phyloP scores from a whole-genome alignment of 2,329 filamentous ascomycete species.

The Pleomassaria siparia region DNA sequence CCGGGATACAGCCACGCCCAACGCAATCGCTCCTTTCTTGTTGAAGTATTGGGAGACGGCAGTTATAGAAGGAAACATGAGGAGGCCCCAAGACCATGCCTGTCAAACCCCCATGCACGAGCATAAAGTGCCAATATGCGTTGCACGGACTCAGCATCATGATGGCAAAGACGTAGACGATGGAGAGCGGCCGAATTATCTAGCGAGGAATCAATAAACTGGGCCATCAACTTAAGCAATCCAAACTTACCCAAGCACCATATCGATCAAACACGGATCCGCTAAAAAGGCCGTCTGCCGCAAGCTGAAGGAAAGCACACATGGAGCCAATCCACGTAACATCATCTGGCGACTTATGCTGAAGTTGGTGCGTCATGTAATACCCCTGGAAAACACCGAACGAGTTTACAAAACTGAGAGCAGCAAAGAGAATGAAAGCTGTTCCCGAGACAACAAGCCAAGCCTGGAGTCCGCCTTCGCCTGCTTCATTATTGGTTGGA shows the following conservation, averaged over 20 bases:
- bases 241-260: conserved; percentile 40
- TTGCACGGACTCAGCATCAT: conserved; percentile 62
- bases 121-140: conserved; percentile 55
- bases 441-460: conserved; percentile 38
- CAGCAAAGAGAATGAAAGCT: conserved; percentile 34
- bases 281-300: conserved; percentile 57
- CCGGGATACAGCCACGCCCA: conserved; percentile 52
- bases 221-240: background rate
- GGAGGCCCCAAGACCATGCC: conserved; percentile 49
- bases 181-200: conserved; percentile 54
- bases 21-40: conserved; percentile 49
- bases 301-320: conserved; percentile 51
- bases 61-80: conserved; percentile 52
- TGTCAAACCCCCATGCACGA: conserved; percentile 55
- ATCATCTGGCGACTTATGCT: conserved; percentile 31
- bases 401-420: conserved; percentile 43
- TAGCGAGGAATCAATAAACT: conserved; percentile 17
- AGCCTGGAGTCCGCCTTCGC: conserved; percentile 37
- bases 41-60: conserved; percentile 52
- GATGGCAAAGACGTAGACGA: conserved; percentile 59
- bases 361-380: conserved; percentile 45
- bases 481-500: conserved; percentile 17
- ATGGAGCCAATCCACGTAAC: conserved; percentile 49
- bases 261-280: conserved; percentile 62
- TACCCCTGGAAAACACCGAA: conserved; percentile 50